A percentile compares a stretch with the other conserved stretches of the same genome.
Evolutionary conservation across 2,329 filamentous ascomycete species (phyloP).

Genomic region (Periconia digitata): DNA sequence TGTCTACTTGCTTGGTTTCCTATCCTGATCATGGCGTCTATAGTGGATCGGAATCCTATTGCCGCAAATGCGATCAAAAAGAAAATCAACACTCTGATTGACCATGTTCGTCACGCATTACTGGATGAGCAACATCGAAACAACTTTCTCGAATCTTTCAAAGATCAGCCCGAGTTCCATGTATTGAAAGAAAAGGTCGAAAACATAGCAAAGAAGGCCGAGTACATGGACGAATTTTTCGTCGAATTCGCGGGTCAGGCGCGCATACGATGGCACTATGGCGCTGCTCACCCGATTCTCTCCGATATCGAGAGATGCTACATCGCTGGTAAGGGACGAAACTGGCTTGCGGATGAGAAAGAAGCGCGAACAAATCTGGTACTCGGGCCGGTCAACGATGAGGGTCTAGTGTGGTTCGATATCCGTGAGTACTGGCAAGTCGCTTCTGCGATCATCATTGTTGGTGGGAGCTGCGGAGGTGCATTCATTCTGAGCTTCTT

Average conservation of each 20-base stretch:
- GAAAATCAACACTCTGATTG: slow-evolving; percentile 45
- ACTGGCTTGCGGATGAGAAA: slow-evolving; percentile 42
- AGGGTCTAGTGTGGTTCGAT: slow-evolving; percentile 46
- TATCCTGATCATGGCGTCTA: slow-evolving; percentile 47
- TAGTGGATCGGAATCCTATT: slow-evolving; percentile 51
- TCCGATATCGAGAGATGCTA: slow-evolving; percentile 46
- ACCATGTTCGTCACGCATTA: slow-evolving; percentile 38
- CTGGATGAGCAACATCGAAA: slow-evolving; percentile 27
- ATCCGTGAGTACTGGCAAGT: slow-evolving; percentile 49
- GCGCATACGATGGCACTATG: slow-evolving; percentile 42
- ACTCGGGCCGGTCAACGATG: slow-evolving; percentile 35
- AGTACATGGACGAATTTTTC: slow-evolving; percentile 41
- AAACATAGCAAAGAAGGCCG: slow-evolving; percentile 20
- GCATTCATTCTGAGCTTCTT: slow-evolving; percentile 48
- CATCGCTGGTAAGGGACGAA: slow-evolving; percentile 39
- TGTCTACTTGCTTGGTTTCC: slow-evolving; percentile 51
- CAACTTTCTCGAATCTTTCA: slow-evolving; percentile 32
- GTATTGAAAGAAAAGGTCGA: slow-evolving; percentile 27
- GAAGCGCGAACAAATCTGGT: slow-evolving; percentile 40
- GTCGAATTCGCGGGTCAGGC: slow-evolving; percentile 42
- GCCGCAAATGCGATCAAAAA: slow-evolving; percentile 43
- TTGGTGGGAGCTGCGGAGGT: slow-evolving; percentile 39
- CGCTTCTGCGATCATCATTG: slow-evolving; percentile 37
- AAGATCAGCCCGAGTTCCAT: slow-evolving; percentile 19
- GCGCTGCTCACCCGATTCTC: slow-evolving; percentile 48